Conservation (phyloP, 345 rosid species). For the Citrus reticulata region DNA sequence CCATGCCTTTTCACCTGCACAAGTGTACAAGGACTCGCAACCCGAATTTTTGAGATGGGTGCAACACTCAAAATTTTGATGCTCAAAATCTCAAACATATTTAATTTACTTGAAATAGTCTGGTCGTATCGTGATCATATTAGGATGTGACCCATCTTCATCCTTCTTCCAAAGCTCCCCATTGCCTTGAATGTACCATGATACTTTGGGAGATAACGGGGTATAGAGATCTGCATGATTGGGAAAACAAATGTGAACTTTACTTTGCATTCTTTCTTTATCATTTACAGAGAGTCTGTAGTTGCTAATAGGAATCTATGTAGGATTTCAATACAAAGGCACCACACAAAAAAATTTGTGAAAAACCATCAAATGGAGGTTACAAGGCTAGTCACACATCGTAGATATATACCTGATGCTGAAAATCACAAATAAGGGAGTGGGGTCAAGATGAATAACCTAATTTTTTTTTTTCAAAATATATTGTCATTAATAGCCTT, state of each 20-base stretch:
- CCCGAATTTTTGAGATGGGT: background rate
- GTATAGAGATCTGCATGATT: conserved; percentile 54
- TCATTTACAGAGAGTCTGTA: background rate
- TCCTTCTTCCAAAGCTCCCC: conserved; percentile 60
- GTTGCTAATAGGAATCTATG: background rate
- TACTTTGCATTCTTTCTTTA: background rate
- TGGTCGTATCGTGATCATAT: conserved; percentile 40
- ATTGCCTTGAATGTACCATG: conserved; percentile 68
- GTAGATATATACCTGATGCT: background rate
- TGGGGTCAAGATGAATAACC: background rate
- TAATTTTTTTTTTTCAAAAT: background rate
- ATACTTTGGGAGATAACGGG: conserved; percentile 62
- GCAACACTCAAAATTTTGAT: background rate
- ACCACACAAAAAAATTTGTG: no score
- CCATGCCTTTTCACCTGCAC: conserved; percentile 5
- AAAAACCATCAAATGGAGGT: no score
- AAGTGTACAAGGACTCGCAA: background rate
- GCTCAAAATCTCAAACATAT: background rate
- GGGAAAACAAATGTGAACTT: background rate
- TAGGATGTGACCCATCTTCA: conserved; percentile 45
- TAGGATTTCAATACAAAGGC: background rate
- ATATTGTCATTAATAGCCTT: background rate
- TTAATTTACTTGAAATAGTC: conserved; percentile 55
- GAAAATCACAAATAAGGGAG: background rate
- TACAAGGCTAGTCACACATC: background rate